phyloP scores from a whole-genome alignment of 2,329 filamentous ascomycete species.

The Diplocarpon mali region DNA sequence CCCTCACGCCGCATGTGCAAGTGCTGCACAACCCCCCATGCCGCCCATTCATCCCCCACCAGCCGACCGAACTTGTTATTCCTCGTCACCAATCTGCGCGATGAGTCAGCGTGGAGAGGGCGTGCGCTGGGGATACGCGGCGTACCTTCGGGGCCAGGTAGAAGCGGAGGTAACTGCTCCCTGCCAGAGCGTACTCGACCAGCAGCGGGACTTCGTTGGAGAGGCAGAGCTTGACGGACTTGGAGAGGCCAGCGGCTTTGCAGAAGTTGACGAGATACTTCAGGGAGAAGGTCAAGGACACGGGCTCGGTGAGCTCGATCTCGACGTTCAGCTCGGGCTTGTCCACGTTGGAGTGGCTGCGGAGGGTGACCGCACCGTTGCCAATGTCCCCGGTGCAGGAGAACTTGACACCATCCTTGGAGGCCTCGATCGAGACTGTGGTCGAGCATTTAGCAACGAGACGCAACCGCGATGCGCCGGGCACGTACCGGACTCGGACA shows the following conservation, averaged over 20 bases:
- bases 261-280: conserved; percentile 99
- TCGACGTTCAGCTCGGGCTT: conserved; percentile 78
- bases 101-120: conserved; percentile 11
- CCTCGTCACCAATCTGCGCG: conserved; percentile 57
- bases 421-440: conserved; percentile 85
- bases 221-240: conserved; percentile 78
- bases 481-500: conserved; percentile 84
- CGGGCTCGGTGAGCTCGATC: conserved; percentile 85
- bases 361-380: conserved; percentile 84
- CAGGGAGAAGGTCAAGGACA: conserved; percentile 90
- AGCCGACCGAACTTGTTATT: conserved; percentile 31
- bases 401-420: conserved; percentile 96
- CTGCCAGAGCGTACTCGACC: conserved; percentile 77
- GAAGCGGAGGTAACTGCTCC: conserved; percentile 86
- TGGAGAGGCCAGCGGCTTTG: conserved; percentile 83
- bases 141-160: conserved; percentile 93
- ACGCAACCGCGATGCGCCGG: background rate
- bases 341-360: conserved; percentile 79
- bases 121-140: background rate
- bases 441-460: too few relatives aligned
- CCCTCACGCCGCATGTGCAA: conserved; percentile 22
- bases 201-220: conserved; percentile 93
- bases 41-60: conserved; percentile 21
- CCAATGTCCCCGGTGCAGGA: conserved; percentile 89
- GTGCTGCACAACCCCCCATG: conserved; percentile 21